Evolutionary conservation across 768 basidiomycete genomes (phyloP).

Genomic region (Lactarius sanguifluus): DNA sequence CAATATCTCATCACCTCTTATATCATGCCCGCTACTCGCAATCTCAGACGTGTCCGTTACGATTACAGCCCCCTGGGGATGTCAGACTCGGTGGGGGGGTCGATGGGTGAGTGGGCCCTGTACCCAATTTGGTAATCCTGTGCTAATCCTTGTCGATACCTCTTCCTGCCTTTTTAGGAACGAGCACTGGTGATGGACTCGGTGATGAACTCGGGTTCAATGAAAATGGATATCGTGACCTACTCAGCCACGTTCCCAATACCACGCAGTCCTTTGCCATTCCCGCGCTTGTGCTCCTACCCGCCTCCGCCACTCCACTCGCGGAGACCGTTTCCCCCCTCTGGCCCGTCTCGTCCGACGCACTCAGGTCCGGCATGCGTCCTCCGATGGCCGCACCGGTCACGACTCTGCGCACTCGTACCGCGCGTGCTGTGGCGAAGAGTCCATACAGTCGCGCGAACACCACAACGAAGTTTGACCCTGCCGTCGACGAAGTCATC

Average conservation of each 20-base stretch:
- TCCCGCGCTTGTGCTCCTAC: constrained; percentile 1
- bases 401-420: constrained; percentile 1
- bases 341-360: constrained; percentile 1
- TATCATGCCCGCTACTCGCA: constrained; percentile 18
- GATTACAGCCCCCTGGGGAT: neutral
- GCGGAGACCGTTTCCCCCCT: neutral
- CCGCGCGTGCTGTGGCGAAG: neutral
- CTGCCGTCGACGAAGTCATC: constrained; percentile 17
- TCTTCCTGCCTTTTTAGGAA: constrained; percentile 9
- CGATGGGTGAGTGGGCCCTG: neutral
- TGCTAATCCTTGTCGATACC: constrained; percentile 15
- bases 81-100: neutral
- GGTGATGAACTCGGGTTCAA: neutral
- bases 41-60: neutral
- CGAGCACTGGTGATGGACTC: constrained; percentile 9
- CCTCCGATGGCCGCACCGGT: constrained; percentile 2
- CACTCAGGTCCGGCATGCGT: neutral
- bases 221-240: constrained; percentile 12
- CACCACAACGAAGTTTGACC: constrained; percentile 2
- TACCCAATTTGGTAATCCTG: constrained; percentile 6
- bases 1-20: constrained; percentile 4
- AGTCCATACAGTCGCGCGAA: constrained; percentile 15
- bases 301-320: neutral
- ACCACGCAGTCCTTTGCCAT: constrained; percentile 13
- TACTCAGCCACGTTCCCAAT: constrained; percentile 22